These are phyloP conservation scores for Phytophthora cactorum DNA, from an alignment of 352 stramenopile genomes.

Conservation along the genomic window DNA sequence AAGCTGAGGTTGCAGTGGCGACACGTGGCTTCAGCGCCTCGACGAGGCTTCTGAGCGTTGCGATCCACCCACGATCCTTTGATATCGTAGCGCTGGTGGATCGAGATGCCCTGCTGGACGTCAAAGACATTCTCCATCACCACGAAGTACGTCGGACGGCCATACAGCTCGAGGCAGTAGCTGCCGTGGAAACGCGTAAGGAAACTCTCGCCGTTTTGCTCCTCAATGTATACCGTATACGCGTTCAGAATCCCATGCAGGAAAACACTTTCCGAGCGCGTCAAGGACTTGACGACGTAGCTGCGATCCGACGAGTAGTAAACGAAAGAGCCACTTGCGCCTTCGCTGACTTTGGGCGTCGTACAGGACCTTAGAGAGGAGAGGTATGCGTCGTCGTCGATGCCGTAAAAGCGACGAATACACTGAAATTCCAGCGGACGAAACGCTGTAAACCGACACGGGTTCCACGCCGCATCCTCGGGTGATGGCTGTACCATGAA, in stretches of 20 bases:
- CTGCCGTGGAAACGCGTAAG: constrained; percentile 85
- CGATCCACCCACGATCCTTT: constrained; percentile 89
- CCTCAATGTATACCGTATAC: constrained; percentile 69
- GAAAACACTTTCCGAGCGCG: constrained; percentile 58
- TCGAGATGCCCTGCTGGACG: constrained; percentile 70
- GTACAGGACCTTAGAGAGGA: constrained; percentile 64
- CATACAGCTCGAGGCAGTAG: constrained; percentile 85
- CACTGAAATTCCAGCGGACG: constrained; percentile 53
- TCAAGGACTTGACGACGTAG: constrained; percentile 86
- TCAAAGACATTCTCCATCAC: constrained; percentile 93
- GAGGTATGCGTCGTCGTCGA: constrained; percentile 62
- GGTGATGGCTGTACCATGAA: constrained; percentile 57
- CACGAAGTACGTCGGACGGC: constrained; percentile 75
- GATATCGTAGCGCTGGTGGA: constrained; percentile 89
- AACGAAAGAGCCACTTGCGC: constrained; percentile 82
- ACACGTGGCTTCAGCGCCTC: constrained; percentile 68
- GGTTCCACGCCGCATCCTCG: constrained; percentile 43
- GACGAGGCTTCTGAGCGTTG: constrained; percentile 66
- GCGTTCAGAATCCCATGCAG: constrained; percentile 69
- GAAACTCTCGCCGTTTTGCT: constrained; percentile 60
- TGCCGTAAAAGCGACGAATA: constrained; percentile 60
- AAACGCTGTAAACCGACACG: constrained; percentile 76
- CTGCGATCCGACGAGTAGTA: constrained; percentile 82
- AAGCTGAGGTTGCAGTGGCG: constrained; percentile 79
- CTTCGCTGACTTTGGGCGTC: constrained; percentile 82